These are phyloP conservation scores for Ophiocordyceps sinensis DNA, from an alignment of 2,329 filamentous ascomycete species.

Conservation along the genomic window DNA sequence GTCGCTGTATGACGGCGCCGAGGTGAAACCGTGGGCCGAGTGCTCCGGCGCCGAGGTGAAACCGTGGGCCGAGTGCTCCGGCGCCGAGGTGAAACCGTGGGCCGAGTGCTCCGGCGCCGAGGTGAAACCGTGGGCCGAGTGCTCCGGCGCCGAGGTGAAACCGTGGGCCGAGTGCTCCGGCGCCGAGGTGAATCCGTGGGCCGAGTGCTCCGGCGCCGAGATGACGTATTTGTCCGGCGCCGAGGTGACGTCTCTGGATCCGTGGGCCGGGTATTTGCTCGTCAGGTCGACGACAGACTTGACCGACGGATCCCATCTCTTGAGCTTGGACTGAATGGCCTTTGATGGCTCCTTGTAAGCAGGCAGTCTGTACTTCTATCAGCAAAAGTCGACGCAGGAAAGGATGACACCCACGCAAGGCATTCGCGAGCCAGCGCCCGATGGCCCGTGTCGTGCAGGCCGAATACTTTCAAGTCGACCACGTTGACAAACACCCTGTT, in stretches of 20 bases:
- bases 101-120: background rate
- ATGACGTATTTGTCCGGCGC: background rate
- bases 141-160: constrained; percentile 1
- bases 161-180: background rate
- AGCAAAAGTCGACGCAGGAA: background rate
- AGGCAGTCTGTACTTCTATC: background rate
- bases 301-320: background rate
- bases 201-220: background rate
- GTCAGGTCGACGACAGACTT: background rate
- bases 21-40: background rate
- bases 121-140: background rate
- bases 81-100: constrained; percentile 1
- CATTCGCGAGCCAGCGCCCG: constrained; percentile 8
- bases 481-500: constrained; percentile 11
- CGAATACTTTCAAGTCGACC: constrained; percentile 3
- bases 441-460: constrained; percentile 10
- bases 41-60: constrained; percentile 1
- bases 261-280: background rate
- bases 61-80: background rate
- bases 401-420: constrained; percentile 8
- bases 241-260: background rate
- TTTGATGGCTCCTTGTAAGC: background rate
- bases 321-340: background rate
- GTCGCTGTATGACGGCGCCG: constrained; percentile 7
- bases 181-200: constrained; percentile 1